Base-by-base conservation (phyloP, 2,329 filamentous ascomycete species). In the Waltergamsia citrina region DNA sequence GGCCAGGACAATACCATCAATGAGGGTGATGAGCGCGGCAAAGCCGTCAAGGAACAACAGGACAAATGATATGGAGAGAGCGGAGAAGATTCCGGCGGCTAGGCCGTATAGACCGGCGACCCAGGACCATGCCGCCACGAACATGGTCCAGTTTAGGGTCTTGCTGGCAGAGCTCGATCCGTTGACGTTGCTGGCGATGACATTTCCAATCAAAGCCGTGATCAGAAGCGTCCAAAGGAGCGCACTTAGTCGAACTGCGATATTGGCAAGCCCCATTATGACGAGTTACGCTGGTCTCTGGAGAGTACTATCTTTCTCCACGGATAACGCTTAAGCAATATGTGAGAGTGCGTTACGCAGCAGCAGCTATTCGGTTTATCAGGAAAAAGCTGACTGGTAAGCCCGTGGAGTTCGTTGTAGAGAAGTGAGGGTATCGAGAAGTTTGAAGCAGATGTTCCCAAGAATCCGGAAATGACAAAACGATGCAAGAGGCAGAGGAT, bases 1-100 rank as follows among this genome's bases (percentile, higher is more conserved):
- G 5, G 84, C 72, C 27, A 85, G 67, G 8, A 84, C 81, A 39
- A 88, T 67, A 41, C 71, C 81, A 36, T 63, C 71, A 53, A 84
- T 78, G 49, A 87, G 75, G 43, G 74, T 79, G 63, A 88, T 82
- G 35, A 87, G 53, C 3, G 71, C 64, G 34, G 76, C 73, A 21
- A 76, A 46, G 10, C 49, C 61, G 55, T 85, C 81, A 32, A 81
- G 54, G 11, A 56, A 62, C 22, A 79, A 52, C 37, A 73, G 56
- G 32, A 73, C 53, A 12, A 77, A 49, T 19, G 71, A 69, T 32
- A 74, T 53, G 41, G 61, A 60, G 38, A 76, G 56, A 34, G 59
- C 55, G 26, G 73, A 65, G 43, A 76, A 57, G 47, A 81, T 59
- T 18, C 66, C 56, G 4, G 70, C 64, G 6, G 63, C 65, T 4